Base-by-base conservation (phyloP, 75 land plant species). In the Azolla pinnata region DNA sequence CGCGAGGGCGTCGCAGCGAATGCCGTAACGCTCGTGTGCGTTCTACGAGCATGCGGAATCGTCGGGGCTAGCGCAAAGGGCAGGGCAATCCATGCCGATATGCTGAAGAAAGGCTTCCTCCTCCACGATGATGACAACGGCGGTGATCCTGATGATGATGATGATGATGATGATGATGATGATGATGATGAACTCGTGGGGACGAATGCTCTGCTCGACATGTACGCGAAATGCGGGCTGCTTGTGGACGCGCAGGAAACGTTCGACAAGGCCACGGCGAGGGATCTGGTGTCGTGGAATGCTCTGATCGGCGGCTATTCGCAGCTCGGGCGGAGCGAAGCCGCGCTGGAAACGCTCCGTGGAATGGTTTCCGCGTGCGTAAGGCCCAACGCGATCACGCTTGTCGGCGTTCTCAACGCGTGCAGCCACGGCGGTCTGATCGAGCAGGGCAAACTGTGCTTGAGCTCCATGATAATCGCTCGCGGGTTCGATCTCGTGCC, bases 211-310 rank as follows among this genome's bases (percentile, higher is more conserved):
- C 55, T 75, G 28, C 56, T 79, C n/a, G 67, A 61, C 14, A 60
- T 67, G 28, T 79, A 79, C 45, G 62, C 75, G 2, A 68, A 72
- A 25, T 66, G 70, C 48, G 68, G 75, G 4, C 31, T 12, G n/a
- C 30, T 47, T 2, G 8, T 18, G 1, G 31, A 31, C 45, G 75
- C 79, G 1, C 73, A 55, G 12, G 49, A 40, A 9, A 59, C 72
- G 52, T 80, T 80, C 45, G 70, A 66, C 27, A 12, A 18, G 49
- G 72, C 69, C 66, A 62, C 56, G 9, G 51, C 51, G 19, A 56
- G 59, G 57, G 61, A 58, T 40, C 63, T 72, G 8, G 60, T 72
- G 42, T 57, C 65, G 12, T 80, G 83, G 83, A 80, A 64, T 40
- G 56, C 76, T 0, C 65, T 80, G 8, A 62, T 80, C 24, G 52